Base-by-base conservation (phyloP, 106 monocot genomes). In the Cymbidium sinense region DNA sequence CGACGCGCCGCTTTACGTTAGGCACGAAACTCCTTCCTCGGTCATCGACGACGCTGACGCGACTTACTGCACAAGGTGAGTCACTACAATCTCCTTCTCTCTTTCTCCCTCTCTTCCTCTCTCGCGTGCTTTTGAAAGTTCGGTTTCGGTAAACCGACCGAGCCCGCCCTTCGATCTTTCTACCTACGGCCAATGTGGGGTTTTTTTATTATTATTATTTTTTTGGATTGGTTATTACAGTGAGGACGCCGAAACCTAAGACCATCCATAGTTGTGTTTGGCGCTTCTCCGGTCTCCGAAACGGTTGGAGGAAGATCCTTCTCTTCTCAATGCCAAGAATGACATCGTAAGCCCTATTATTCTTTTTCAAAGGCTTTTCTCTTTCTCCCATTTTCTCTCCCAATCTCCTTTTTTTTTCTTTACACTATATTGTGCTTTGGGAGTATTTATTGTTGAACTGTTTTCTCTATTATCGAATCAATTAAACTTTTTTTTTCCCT, bases 271-370 rank as follows among this genome's bases (percentile, higher is more conserved):
- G 82, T n/a, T 90, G 73, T 55, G 78, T 77, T 75, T 19, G 94
- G 94, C 4, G 91, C 90, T 65, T 98, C 85, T 30, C 35, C 73
- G 91, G 79, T 52, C 81, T 98, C 39, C 85, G 88, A 91, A 71
- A 78, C 80, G 55, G 64, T 78, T 98, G 37, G 78, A 75, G 73
- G 90, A 94, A 50, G 85, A 98, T 74, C 91, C 94, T 9, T 84
- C 88, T 4, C 92, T 94, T 41, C 84, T 98, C 72, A 98, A 98
- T 69, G 85, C 77, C 23, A 79, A 85, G 64, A 94, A 92, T 70
- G 78, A 80, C 67, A 83, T 94, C 28, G 98, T 98, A 82, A 30
- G 86, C 43, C 13, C 21, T 58, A 35, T 25, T 29, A 5, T 31
- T 21, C 34, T 36, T 44, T 5, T 5, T 37, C 51, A n/a, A n/a